Evolutionary conservation across 345 rosid species (phyloP), one percentile per base, ranked within the genome.

Genomic region (Crucihimalaya himalaica): DNA sequence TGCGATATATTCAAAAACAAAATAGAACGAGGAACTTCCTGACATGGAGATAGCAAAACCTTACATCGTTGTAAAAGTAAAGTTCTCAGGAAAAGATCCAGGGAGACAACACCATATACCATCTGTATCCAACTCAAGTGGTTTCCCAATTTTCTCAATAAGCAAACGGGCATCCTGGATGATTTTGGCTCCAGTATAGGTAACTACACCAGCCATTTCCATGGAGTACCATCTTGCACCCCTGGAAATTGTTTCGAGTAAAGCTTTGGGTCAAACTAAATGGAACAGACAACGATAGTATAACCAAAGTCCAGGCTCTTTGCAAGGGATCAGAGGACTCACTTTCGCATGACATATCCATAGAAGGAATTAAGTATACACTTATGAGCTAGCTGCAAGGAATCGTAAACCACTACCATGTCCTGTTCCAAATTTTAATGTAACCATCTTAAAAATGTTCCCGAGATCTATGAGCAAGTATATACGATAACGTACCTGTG

Each of bases 151-250:
- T 83, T 86, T 87, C 62, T 94, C 95, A 78, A 94, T 85, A 66
- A 94, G 96, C 79, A 91, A 80, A 60, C 88, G 93, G 70, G 98
- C 98, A 83, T 91, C 91, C 80, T 94, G 98, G 74, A 94, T 94
- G 54, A 94, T 94, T 86, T 94, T 94, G 77, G 97, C 98, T 73
- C 98, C 98, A 65, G 97, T 94, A 78, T 94, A 91, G 23, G 98
- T 94, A 76, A 94, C 98, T 54, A 91, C 98, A 75, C 98, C 97
- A 74, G 98, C 98, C 98, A 94, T 94, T 87, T 94, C 98, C 98
- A 91, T 94, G 19, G 98, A 94, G 83, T 91, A 94, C 98, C 98
- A 91, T 82, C 98, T 89, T 78, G 98, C 98, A 78, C 98, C 98
- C 85, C 98, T 93, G 79, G 56, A 71, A 52, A 40, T 71, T 28